These are phyloP conservation scores for Ophiocordyceps polyrhachis-furcata DNA, from an alignment of 2,329 filamentous ascomycete genomes.

Conservation along the genomic window DNA sequence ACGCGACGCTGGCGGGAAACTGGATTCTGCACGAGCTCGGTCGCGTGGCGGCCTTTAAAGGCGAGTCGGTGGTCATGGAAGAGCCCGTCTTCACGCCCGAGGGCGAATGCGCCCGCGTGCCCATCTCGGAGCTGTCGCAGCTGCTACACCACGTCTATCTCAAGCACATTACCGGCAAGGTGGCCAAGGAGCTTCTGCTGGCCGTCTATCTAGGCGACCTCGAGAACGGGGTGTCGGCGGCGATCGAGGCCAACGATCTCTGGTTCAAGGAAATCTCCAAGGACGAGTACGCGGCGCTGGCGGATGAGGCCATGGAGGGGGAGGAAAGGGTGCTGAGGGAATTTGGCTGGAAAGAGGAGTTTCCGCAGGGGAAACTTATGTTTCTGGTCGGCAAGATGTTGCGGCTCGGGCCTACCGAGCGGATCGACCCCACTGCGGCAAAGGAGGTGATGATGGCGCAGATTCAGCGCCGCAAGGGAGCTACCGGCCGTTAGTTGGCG, in stretches of 20 bases:
- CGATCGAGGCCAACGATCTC: conserved; percentile 26
- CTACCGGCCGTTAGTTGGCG: background rate
- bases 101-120: conserved; percentile 28
- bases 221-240: conserved; percentile 20
- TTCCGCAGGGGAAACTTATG: conserved; percentile 41
- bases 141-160: conserved; percentile 29
- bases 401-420: conserved; percentile 30
- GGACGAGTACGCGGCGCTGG: conserved; percentile 29
- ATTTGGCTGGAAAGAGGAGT: conserved; percentile 24
- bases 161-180: conserved; percentile 32
- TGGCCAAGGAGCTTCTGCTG: conserved; percentile 39
- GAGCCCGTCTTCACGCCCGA: conserved; percentile 19
- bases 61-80: conserved; percentile 44
- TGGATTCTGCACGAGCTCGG: conserved; percentile 64
- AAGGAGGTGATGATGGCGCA: conserved; percentile 24
- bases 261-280: conserved; percentile 35
- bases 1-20: conserved; percentile 34
- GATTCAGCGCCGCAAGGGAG: conserved; percentile 6
- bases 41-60: conserved; percentile 47
- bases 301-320: conserved; percentile 21
- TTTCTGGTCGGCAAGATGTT: conserved; percentile 42
- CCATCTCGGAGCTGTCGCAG: conserved; percentile 27
- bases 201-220: conserved; percentile 30
- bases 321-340: conserved; percentile 27
- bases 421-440: conserved; percentile 33